A percentile compares a stretch with the other conserved stretches of the same genome.
Evolutionary conservation across 2,329 filamentous ascomycete genomes (phyloP).

Genomic region (Epichloe amarillans): DNA sequence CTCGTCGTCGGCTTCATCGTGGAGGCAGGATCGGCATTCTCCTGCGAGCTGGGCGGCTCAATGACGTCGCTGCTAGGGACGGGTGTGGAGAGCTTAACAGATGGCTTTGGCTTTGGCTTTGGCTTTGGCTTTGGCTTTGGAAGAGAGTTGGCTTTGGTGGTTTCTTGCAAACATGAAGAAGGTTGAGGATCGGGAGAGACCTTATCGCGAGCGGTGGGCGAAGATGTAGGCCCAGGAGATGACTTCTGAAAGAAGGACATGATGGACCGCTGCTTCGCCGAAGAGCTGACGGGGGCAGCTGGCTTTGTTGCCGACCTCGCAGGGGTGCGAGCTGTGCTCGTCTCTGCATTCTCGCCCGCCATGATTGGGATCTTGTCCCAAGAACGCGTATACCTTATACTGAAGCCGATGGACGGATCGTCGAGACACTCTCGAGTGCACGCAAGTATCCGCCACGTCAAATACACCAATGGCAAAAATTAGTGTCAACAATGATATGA

Average conservation of each 20-base stretch:
- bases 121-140: constrained; percentile 23
- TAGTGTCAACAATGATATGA: neutral
- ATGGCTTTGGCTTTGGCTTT: constrained; percentile 29
- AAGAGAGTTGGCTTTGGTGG: constrained; percentile 27
- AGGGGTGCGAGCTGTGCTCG: constrained; percentile 5
- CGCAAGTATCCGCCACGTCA: neutral
- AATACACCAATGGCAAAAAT: neutral
- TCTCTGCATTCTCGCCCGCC: constrained; percentile 2
- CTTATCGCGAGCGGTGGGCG: constrained; percentile 20
- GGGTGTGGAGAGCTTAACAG: constrained; percentile 44
- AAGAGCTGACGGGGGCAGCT: constrained; percentile 14
- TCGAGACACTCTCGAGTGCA: neutral
- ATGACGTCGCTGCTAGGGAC: constrained; percentile 68
- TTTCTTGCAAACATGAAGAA: constrained; percentile 26
- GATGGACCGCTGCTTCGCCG: constrained; percentile 29
- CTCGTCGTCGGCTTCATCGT: constrained; percentile 40
- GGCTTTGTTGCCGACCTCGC: constrained; percentile 2
- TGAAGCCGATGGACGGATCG: neutral
- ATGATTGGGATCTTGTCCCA: neutral
- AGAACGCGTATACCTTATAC: neutral
- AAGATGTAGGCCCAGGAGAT: constrained; percentile 20
- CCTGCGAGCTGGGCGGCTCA: constrained; percentile 54
- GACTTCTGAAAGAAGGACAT: constrained; percentile 32
- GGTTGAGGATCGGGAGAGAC: constrained; percentile 18
- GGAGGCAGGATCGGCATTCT: constrained; percentile 37